Evolutionary conservation across 176 grass and related monocot genomes (phyloP), one percentile per base, ranked within the genome.

Genomic region (Rhynchospora tenuis): DNA sequence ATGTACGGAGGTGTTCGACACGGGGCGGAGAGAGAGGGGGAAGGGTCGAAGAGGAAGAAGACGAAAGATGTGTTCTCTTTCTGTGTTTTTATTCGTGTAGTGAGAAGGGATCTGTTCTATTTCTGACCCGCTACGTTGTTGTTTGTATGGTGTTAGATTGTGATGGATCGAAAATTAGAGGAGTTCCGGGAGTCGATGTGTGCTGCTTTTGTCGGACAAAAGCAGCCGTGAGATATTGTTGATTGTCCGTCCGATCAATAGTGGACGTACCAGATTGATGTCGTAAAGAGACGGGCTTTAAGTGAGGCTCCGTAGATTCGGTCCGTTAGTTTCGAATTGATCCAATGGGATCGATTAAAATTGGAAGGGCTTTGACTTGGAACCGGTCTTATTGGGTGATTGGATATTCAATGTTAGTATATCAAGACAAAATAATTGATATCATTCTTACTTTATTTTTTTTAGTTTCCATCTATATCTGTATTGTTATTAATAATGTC

Each of bases 1-100:
- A 65, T n/a, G 44, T 43, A 52, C 13, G 44, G 55, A 59, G 78
- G 56, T 81, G 78, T 81, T 81, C 56, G 78, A 81, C 78, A 23
- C 19, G 45, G 19, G 78, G 58, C 54, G 33, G 33, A 38, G 33
- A 38, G 33, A 38, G 33, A 63, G 78, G 63, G 4, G 59, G 16
- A 51, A 43, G 28, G 5, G 55, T 10, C 7, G n/a, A 47, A 47
- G 58, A 23, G 3, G 57, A n/a, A 81, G 78, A 47, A 81, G 78
- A 81, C 15, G 78, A 64, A 58, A 12, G 17, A 44, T 42, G 59
- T 2, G 51, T 27, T 51, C 76, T 82, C n/a, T 61, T 64, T 47
- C 46, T 16, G 20, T 24, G 19, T 14, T 19, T 81, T 57, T 43
- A 10, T 79, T 59, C 31, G 51, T 59, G 52, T 59, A 59, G 29